Base-by-base conservation (phyloP, 192 early-diverging fungal genomes). In the Backusella mclennaniae region DNA sequence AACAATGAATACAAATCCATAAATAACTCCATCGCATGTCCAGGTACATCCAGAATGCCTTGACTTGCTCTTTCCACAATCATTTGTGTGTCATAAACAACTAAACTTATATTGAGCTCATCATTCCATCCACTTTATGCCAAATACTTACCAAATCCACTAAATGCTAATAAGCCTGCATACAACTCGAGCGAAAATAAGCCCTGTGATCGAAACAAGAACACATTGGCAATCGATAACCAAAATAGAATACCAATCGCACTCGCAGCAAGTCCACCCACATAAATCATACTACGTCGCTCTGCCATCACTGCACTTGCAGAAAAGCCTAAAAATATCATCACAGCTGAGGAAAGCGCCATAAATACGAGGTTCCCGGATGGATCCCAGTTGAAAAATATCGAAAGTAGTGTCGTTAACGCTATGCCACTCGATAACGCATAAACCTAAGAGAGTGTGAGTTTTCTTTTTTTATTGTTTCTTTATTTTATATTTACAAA, bases 51-150 rank as follows among this genome's bases (percentile, higher is more conserved):
- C 12, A 74, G 35, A 7, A 29, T 77, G 35, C 87, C 87, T 6
- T 73, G 42, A 56, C 85, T 80, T 19, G 78, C 79, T 69, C 80
- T 81, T 39, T 82, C 78, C 41, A 90, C 80, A 70, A 90, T 87
- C 66, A 87, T 39, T 73, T 90, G 89, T 29, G 89, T 90, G 75
- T 90, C 89, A 74, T 83, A 90, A 17, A 90, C 56, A 15, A 90
- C 84, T 79, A 76, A 19, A 69, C 6, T 1, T 11, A 29, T 59
- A 26, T 26, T 44, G 12, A 17, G 15, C 4, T 44, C 4, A 44
- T 17, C 15, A 14, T 15, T 39, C 15, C 4, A 33, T 5, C 15
- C 41, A n/a, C 56, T 69, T 35, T 36, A 14, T 49, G 19, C 15
- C 15, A 21, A 49, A 49, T 2, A 71, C 69, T 67, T 80, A 80